Conservation (phyloP, 1,284 basidiomycete genomes). For the Mycena citricolor region DNA sequence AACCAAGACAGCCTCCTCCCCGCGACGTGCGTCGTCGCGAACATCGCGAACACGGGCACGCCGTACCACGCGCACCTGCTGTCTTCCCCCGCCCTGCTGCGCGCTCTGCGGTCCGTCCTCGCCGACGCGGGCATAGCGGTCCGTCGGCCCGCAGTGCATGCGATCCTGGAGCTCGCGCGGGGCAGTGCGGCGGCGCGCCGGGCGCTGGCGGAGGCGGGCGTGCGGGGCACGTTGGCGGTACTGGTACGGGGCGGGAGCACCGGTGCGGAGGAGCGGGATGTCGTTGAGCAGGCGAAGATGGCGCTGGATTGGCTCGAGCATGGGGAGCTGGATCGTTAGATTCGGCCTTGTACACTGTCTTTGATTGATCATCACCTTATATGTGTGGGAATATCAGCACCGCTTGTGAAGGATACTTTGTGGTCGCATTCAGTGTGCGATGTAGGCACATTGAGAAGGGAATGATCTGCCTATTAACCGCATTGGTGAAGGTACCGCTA, state of each 20-base stretch:
- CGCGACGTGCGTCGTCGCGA: conserved; percentile 60
- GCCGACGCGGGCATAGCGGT: conserved; percentile 55
- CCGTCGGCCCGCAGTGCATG: conserved; percentile 58
- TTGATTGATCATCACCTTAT: too few relatives aligned
- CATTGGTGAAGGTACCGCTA: too few relatives aligned
- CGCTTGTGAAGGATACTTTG: too few relatives aligned
- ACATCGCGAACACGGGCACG: conserved; percentile 59
- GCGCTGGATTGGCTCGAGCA: conserved; percentile 53
- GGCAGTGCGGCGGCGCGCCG: conserved; percentile 32
- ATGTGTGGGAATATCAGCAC: too few relatives aligned
- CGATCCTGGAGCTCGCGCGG: conserved; percentile 53
- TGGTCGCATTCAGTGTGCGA: too few relatives aligned
- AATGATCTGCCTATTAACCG: too few relatives aligned
- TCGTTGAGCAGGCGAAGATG: conserved; percentile 51
- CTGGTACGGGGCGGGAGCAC: conserved; percentile 29
- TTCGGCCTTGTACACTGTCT: too few relatives aligned
- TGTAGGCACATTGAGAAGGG: too few relatives aligned
- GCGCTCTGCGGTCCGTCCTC: conserved; percentile 53
- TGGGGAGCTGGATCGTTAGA: conserved; percentile 34
- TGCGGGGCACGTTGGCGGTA: conserved; percentile 35
- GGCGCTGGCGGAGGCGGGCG: conserved; percentile 39
- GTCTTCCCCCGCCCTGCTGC: conserved; percentile 48
- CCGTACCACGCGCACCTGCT: conserved; percentile 51
- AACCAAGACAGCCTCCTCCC: conserved; percentile 30
- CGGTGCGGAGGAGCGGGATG: conserved; percentile 50